Conservation (phyloP, 345 rosid species). For the Adansonia digitata region DNA sequence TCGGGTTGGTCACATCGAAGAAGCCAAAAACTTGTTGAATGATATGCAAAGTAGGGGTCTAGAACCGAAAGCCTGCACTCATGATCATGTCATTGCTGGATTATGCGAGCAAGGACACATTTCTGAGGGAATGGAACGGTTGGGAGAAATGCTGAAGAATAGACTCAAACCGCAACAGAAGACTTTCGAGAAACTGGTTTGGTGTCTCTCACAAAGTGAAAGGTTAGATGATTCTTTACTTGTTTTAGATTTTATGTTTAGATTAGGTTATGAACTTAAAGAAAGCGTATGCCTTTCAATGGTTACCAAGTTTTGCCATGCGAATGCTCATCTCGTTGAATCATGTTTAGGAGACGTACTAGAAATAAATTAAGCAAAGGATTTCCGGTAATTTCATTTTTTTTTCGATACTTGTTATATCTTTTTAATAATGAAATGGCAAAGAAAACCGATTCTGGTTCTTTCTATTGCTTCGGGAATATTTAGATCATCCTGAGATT, state of each 20-base stretch:
- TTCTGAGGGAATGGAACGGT: constrained; percentile 15
- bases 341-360: neutral
- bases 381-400: neutral
- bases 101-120: no score
- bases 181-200: constrained; percentile 24
- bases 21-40: constrained; percentile 26
- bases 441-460: no score
- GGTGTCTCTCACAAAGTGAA: constrained; percentile 19
- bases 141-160: constrained; percentile 26
- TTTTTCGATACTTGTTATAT: no score
- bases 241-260: constrained; percentile 23
- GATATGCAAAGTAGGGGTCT: constrained; percentile 32
- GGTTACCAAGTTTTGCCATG: neutral
- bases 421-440: no score
- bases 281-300: constrained; percentile 20
- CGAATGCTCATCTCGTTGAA: neutral
- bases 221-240: constrained; percentile 35
- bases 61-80: constrained; percentile 18
- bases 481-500: no score
- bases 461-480: no score
- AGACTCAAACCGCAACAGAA: constrained; percentile 21
- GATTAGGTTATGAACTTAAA: constrained; percentile 23
- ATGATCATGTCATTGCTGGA: constrained; percentile 17
- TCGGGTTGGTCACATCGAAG: constrained; percentile 28
- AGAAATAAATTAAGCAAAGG: neutral